These are phyloP conservation scores for Hypoxylon intermedium DNA, from an alignment of 495 filamentous ascomycete genomes.

Conservation along the genomic window DNA sequence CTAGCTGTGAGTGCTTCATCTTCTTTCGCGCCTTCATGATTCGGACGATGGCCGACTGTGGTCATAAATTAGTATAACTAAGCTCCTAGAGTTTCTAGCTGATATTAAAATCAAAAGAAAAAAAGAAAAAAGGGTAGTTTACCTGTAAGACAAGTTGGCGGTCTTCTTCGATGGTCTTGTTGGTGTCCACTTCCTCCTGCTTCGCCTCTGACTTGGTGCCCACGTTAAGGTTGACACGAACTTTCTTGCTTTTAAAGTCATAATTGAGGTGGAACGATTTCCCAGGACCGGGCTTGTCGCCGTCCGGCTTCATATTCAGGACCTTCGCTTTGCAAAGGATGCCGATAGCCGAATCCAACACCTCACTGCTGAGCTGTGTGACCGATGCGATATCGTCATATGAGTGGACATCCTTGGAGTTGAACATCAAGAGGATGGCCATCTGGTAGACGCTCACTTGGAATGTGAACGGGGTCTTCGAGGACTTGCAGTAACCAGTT, in stretches of 20 bases:
- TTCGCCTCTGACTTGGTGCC: constrained; percentile 93
- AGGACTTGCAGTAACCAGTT: constrained; percentile 85
- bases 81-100: too few species aligned
- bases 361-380: constrained; percentile 78
- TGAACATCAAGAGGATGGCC: constrained; percentile 96
- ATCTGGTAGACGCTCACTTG: constrained; percentile 97
- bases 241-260: constrained; percentile 96
- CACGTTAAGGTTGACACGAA: constrained; percentile 95
- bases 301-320: constrained; percentile 70
- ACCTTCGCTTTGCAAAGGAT: constrained; percentile 93
- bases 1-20: constrained; percentile 94
- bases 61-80: constrained; percentile 29
- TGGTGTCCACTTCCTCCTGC: constrained; percentile 93
- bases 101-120: constrained; percentile 61
- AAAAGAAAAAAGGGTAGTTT: constrained; percentile 68
- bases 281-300: constrained; percentile 75
- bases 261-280: constrained; percentile 83
- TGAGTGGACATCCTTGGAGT: constrained; percentile 81
- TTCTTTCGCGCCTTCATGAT: constrained; percentile 99
- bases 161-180: constrained; percentile 99
- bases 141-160: constrained; percentile 96
- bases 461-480: constrained; percentile 94
- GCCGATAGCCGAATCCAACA: constrained; percentile 81
- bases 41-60: constrained; percentile 93
- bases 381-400: constrained; percentile 86